Conservation (phyloP, 768 basidiomycete species). For the Suillus sp. region DNA sequence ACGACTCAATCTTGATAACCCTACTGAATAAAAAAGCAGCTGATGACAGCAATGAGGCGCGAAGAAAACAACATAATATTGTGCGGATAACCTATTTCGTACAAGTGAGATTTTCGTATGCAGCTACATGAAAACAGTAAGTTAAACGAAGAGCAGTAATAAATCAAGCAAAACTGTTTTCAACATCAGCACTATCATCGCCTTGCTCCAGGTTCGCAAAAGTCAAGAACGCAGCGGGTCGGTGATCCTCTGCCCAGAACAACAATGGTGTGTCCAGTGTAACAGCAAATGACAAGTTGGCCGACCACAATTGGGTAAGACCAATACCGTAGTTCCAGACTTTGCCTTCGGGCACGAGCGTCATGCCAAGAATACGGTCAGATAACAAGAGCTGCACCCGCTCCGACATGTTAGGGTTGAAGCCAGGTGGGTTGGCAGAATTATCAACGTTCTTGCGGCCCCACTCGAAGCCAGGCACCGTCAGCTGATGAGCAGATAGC, state of each 20-base stretch:
- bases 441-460: conserved; percentile 91
- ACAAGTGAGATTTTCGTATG: conserved; percentile 11
- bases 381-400: conserved; percentile 91
- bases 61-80: neutral
- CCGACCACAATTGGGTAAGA: conserved; percentile 88
- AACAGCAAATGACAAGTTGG: conserved; percentile 79
- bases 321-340: conserved; percentile 98
- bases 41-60: conserved; percentile 3
- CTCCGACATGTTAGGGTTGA: conserved; percentile 99
- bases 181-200: conserved; percentile 93
- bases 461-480: conserved; percentile 96
- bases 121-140: conserved; percentile 9
- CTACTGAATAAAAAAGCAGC: neutral
- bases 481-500: conserved; percentile 87
- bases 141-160: conserved; percentile 16
- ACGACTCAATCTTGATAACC: neutral
- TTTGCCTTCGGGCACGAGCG: conserved; percentile 88
- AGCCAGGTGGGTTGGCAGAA: conserved; percentile 84
- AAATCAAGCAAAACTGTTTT: conserved; percentile 86
- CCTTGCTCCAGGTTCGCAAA: conserved; percentile 90
- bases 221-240: conserved; percentile 92
- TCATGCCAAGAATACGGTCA: conserved; percentile 95
- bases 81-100: conserved; percentile 1
- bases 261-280: conserved; percentile 88
- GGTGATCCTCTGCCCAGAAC: conserved; percentile 96